Base-by-base conservation (phyloP, 2,329 filamentous ascomycete species). In the Arachnopeziza araneosa region DNA sequence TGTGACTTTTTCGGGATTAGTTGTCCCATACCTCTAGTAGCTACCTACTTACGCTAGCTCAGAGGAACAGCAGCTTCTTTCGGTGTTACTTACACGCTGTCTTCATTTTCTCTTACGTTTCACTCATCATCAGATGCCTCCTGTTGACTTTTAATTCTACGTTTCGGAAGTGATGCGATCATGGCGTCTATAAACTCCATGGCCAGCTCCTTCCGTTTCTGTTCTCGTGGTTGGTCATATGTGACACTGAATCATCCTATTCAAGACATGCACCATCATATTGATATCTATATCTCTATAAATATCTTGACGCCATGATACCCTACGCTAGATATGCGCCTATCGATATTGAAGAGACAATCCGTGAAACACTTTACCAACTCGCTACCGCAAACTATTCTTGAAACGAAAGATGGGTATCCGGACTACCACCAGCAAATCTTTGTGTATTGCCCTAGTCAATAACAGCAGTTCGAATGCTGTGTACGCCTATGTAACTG, bases 401-500 rank as follows among this genome's bases (percentile, higher is more conserved):
- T 44, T 44, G 12, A 44, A 44, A 44, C 17, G 4, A 44, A 44
- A 44, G 10, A 44, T 44, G 36, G 36, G 36, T 14, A 12, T 44
- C 17, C 17, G 36, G 36, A 44, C 12, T 17, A 57, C 80, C 74
- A 44, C 55, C 30, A 57, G 9, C 26, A 30, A 30, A 9, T 30
- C 36, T 4, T 14, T 44, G 36, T 3, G 12, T 44, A 44, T 44
- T 44, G 36, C 36, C 17, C 36, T 44, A 19, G 36, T 44, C 55
- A 12, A 52, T 19, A 24, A 44, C 36, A 44, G 12, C 4, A 44
- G 17, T 12, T 44, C 36, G 12, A 51, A 26, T 23, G 22, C 52
- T 23, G 81, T 84, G 52, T 90, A 83, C 67, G 88, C 85, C 22
- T 88, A 89, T 71, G 81, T 93, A 68, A 91, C 86, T 1, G 89